A percentile compares a stretch with the other conserved stretches of the same genome.
Evolutionary conservation across 1,139 yeast genomes (phyloP).

Genomic region (Saccharomyces hybrid): DNA sequence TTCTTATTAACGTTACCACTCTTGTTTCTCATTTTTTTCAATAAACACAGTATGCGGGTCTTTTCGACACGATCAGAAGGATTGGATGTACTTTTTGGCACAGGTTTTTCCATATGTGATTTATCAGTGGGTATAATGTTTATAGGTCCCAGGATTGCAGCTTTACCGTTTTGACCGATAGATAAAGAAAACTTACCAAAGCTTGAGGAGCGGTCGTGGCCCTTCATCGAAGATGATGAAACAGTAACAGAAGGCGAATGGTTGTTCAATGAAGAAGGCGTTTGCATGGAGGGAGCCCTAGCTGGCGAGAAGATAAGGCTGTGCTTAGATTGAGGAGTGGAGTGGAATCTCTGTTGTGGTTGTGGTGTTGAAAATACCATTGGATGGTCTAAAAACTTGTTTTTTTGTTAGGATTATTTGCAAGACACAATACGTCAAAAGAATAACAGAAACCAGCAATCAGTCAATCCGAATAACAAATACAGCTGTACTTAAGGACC

Average conservation of each 20-base stretch:
- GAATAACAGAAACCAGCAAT: background rate
- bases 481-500: background rate
- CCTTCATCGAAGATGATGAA: background rate
- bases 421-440: background rate
- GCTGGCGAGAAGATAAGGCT: background rate
- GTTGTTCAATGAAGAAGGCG: background rate
- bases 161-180: slow-evolving; percentile 24
- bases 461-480: background rate
- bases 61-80: slow-evolving; percentile 5
- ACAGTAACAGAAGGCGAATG: background rate
- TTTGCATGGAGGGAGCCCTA: background rate
- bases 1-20: slow-evolving; percentile 4
- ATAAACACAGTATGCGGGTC: slow-evolving; percentile 16
- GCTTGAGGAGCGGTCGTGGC: background rate
- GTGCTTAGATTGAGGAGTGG: background rate
- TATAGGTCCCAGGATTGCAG: slow-evolving; percentile 13
- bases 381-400: background rate
- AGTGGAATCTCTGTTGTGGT: background rate
- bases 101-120: background rate
- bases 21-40: slow-evolving; percentile 22
- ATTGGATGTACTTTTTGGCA: background rate
- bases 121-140: background rate
- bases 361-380: background rate
- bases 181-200: slow-evolving; percentile 15
- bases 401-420: background rate